These are phyloP conservation scores for Yamadazyma tumulicola DNA, from an alignment of 805 yeast species.

Conservation along the genomic window DNA sequence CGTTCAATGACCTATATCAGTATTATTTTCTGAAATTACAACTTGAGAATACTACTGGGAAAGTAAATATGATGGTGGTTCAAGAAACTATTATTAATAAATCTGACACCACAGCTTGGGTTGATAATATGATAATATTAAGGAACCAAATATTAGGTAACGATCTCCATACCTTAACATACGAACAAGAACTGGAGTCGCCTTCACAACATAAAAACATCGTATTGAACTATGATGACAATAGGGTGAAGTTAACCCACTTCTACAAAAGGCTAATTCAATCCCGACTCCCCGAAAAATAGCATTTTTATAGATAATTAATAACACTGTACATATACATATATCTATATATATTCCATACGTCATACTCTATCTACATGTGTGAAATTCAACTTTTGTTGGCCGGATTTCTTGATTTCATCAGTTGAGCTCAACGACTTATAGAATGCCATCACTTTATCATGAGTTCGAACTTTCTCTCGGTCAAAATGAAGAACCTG, in stretches of 20 bases:
- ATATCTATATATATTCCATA: neutral
- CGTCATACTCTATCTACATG: neutral
- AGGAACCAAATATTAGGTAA: neutral
- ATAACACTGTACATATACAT: no score
- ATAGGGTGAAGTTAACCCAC: no score
- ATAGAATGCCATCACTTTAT: constrained; percentile 70
- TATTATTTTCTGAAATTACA: constrained; percentile 5
- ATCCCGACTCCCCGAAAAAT: no score
- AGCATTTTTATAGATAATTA: no score
- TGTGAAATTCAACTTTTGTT: constrained; percentile 1
- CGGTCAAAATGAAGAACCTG: constrained; percentile 75
- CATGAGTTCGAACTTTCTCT: constrained; percentile 63
- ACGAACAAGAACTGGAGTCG: no score
- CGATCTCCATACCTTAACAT: constrained; percentile 1
- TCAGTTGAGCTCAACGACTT: constrained; percentile 39
- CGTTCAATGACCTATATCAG: constrained; percentile 4
- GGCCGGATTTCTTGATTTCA: constrained; percentile 6
- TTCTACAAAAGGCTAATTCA: no score
- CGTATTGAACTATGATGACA: no score
- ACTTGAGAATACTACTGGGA: neutral
- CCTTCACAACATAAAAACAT: no score
- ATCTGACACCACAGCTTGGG: neutral
- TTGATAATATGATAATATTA: neutral
- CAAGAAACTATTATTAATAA: neutral
- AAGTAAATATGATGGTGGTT: constrained; percentile 3